Evolutionary conservation across 2,329 filamentous ascomycete genomes (phyloP).

Genomic region (Exophiala sideris): DNA sequence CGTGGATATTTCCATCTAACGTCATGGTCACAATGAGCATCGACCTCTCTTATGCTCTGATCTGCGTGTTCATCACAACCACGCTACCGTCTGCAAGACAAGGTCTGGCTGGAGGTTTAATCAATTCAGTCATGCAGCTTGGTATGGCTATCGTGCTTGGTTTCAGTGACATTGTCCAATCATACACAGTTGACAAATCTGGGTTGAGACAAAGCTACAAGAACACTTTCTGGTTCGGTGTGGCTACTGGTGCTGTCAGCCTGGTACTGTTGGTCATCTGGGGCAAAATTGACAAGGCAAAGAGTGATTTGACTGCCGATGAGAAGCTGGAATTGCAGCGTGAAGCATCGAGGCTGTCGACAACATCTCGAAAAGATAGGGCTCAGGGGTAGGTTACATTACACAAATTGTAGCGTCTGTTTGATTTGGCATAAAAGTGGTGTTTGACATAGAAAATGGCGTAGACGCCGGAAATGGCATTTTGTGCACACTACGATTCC

Average conservation of each 20-base stretch:
- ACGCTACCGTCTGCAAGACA: conserved; percentile 64
- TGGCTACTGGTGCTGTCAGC: conserved; percentile 53
- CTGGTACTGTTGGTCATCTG: conserved; percentile 53
- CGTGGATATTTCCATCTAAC: conserved; percentile 65
- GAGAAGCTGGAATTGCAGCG: conserved; percentile 44
- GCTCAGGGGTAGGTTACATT: neutral
- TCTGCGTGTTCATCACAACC: conserved; percentile 75
- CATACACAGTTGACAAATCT: conserved; percentile 42
- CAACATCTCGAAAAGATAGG: neutral
- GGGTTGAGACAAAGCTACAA: conserved; percentile 56
- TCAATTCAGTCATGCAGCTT: conserved; percentile 68
- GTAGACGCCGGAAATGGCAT: too few relatives aligned
- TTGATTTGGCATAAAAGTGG: neutral
- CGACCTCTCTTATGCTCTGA: conserved; percentile 71
- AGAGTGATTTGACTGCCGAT: conserved; percentile 57
- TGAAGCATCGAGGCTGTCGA: conserved; percentile 19
- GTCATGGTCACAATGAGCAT: conserved; percentile 66
- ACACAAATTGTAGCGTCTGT: neutral
- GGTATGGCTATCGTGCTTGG: conserved; percentile 70
- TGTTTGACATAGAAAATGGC: too few relatives aligned
- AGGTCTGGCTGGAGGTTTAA: conserved; percentile 67
- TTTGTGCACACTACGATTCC: too few relatives aligned
- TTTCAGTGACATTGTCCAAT: conserved; percentile 61
- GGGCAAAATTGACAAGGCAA: conserved; percentile 54
- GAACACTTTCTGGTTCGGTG: conserved; percentile 54